Conservation (phyloP, 2,329 filamentous ascomycete species). For the Paraphaeosphaeria sporulosa region DNA sequence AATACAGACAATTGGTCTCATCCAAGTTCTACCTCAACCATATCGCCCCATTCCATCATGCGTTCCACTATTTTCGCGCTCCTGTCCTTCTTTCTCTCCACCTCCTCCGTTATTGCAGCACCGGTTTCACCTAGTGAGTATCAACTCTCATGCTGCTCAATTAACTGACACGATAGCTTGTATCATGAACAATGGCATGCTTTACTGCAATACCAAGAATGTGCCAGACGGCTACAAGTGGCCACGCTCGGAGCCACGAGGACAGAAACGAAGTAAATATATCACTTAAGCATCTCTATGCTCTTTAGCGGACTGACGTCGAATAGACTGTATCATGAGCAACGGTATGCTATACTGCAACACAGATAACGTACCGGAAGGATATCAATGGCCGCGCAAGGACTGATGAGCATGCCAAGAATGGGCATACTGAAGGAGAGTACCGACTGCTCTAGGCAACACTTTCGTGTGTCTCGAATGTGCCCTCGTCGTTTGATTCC, state of each 20-base stretch:
- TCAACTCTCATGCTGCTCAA: no score
- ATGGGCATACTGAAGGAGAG: neutral
- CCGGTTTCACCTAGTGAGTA: neutral
- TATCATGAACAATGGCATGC: neutral
- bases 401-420: neutral
- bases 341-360: neutral
- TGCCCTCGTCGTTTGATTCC: neutral
- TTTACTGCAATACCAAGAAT: neutral
- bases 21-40: neutral
- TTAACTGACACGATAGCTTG: neutral
- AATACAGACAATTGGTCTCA: neutral
- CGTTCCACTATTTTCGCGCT: neutral
- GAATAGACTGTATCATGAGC: neutral
- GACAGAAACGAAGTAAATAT: neutral
- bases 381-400: neutral
- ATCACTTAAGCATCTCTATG: neutral
- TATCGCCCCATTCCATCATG: neutral
- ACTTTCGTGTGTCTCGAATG: neutral
- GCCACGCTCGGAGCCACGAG: no score
- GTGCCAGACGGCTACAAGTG: neutral
- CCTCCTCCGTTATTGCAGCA: neutral
- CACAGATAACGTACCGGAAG: neutral
- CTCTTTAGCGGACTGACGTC: neutral
- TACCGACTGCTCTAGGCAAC: neutral
- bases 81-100: neutral